Evolutionary conservation across 164 flowering plant genomes (phyloP), one percentile per base, ranked within the genome.

Genomic region (Kingdonia uniflora): DNA sequence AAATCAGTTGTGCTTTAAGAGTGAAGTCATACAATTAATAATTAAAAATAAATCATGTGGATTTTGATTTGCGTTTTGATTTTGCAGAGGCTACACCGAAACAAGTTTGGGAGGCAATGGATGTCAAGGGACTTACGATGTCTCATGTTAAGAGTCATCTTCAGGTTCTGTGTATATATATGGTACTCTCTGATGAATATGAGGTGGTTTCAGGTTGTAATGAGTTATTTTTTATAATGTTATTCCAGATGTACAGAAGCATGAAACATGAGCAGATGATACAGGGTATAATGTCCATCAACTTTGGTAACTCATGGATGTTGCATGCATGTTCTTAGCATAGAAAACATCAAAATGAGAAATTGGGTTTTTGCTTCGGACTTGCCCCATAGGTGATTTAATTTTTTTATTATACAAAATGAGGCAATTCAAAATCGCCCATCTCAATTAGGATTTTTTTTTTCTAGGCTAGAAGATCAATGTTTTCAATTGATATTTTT

Each of bases 111-210:
- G n/a, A n/a, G n/a, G 51, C 55, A 52, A 73, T 73, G 77, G 47
- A 52, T 26, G 62, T 73, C 17, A 56, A 54, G 24, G 74, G 69
- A 44, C 68, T 73, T 42, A 64, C 62, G n/a, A 58, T 73, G 21
- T 69, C 77, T 49, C 74, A 70, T 37, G 54, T 73, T 37, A 73
- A 73, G 61, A 70, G 77, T 54, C 77, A 73, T 58, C 65, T 68
- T 37, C 78, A 65, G 73, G 73, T n/a, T n/a, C n/a, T n/a, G n/a
- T n/a, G n/a, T n/a, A n/a, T n/a, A n/a, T n/a, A n/a, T n/a, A n/a
- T n/a, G n/a, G n/a, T n/a, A n/a, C n/a, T n/a, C n/a, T n/a, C n/a
- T n/a, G n/a, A n/a, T n/a, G n/a, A n/a, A n/a, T n/a, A n/a, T n/a
- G n/a, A n/a, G n/a, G n/a, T 17, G 3, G 8, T 49, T 16, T 15